Evolutionary conservation across 257 asterid genomes (phyloP), one percentile per base, ranked within the genome.

Genomic region (Solanum pimpinellifolium): DNA sequence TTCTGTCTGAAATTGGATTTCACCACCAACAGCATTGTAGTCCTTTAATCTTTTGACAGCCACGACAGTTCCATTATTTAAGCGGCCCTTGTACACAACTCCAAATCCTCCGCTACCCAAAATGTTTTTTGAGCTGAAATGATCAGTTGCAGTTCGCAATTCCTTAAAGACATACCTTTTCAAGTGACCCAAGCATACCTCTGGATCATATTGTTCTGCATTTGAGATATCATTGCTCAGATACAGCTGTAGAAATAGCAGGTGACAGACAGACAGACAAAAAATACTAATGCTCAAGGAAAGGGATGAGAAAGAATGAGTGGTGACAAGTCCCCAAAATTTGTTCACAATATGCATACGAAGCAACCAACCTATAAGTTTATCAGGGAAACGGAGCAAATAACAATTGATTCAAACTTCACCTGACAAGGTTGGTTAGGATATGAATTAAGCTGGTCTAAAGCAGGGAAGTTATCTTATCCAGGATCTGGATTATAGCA

Each of bases 51-150:
- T 81, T 80, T 91, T 91, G 29, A 91, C 93, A 3, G 92, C 93
- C 39, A 91, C 90, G 20, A 77, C 76, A 4, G 87, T 77, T 6
- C 91, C 92, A 69, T 89, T 87, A 12, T 21, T 46, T n/a, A 91
- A 88, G 47, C 73, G 14, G 6, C 93, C 93, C 65, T 47, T 89
- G 88, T 91, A 91, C 44, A 91, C 93, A 33, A 83, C 85, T 13
- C 93, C 93, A 65, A 89, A 91, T 10, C 92, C 93, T 13, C 93
- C 93, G 47, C 75, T 90, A 25, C 93, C 93, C 62, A 91, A 66
- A 9, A 91, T 78, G 85, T 89, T 89, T 86, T 83, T 88, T 10
- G 84, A 46, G 91, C 86, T 89, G 85, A 89, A 91, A 86, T 86
- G 89, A 68, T 87, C 84, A 59, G 93, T 91, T 41, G 91, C 93